Evolutionary conservation across 495 filamentous ascomycete species (phyloP), one percentile per base, ranked within the genome.

Genomic region (Antarctomyces pellizariae): DNA sequence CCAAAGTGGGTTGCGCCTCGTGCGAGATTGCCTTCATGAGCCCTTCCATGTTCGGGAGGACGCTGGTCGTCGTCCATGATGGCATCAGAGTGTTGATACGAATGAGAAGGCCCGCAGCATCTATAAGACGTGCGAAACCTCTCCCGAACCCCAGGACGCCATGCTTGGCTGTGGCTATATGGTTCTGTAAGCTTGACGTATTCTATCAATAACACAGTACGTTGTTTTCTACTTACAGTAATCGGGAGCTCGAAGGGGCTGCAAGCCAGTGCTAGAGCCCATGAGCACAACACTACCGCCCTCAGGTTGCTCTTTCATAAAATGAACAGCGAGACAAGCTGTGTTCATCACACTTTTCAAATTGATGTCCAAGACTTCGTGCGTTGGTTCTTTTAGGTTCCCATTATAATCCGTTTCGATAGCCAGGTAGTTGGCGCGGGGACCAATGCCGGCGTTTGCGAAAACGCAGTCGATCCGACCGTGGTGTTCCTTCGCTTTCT

Each of bases 401-500:
- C 50, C 48, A 9, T 45, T 28, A 8, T 49, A 47, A 12, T 59
- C 50, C 13, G 50, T 41, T 10, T 44, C 50, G 10, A 52, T 36
- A 5, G 44, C 48, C 7, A 55, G 33, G 32, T 57, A 56, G 26
- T 52, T 38, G 1, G 38, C 39, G 0, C 36, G 44, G 4, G 50
- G 50, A 4, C 36, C 37, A 9, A 61, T 36, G 9, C 59, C 59
- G 3, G 59, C 59, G 23, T 58, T 59, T 18, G 56, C 56, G 18
- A 62, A 52, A 11, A 59, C 57, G 28, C 53, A 47, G 33, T 64
- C 59, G 17, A 64, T 55, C 3, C 44, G 48, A 4, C 53, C 50
- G 32, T 49, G 52, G 11, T 29, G 37, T 10, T 48, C 28, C 13
- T 47, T 37, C 2, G 50, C 46, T 13, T 44, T 29, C 18, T 44